These are phyloP conservation scores for Podaxis sp. DNA, from an alignment of 768 basidiomycete genomes.

Conservation along the genomic window DNA sequence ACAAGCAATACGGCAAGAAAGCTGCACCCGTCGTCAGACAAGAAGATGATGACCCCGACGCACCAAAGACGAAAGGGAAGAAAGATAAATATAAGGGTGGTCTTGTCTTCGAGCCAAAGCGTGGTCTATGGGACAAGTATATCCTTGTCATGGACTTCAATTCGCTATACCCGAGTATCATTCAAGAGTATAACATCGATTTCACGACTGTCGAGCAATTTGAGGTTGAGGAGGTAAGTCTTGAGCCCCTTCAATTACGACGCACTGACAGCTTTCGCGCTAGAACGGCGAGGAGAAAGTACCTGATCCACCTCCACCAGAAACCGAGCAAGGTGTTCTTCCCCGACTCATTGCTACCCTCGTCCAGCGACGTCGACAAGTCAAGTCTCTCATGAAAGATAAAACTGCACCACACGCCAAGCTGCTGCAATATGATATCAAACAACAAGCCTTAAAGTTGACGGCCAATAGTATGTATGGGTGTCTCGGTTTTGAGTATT, in stretches of 20 bases:
- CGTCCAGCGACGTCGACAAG: conserved; percentile 84
- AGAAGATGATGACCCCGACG: conserved; percentile 42
- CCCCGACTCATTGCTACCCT: conserved; percentile 97
- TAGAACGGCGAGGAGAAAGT: conserved; percentile 75
- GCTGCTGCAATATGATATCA: conserved; percentile 93
- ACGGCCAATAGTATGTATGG: conserved; percentile 99
- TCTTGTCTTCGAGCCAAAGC: conserved; percentile 94
- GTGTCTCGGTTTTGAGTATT: conserved; percentile 96
- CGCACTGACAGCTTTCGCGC: conserved; percentile 3
- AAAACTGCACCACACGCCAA: conserved; percentile 68
- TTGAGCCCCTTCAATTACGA: neutral
- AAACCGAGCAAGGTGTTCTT: conserved; percentile 81
- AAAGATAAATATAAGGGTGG: conserved; percentile 99
- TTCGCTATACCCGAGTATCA: conserved; percentile 97
- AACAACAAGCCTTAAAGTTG: conserved; percentile 94
- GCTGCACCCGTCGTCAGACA: conserved; percentile 44
- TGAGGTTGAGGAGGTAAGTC: conserved; percentile 54
- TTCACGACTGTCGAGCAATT: conserved; percentile 90
- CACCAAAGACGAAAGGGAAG: conserved; percentile 62
- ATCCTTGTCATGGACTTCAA: conserved; percentile 99
- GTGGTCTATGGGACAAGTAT: conserved; percentile 94
- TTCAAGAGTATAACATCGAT: conserved; percentile 99
- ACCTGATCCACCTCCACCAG: conserved; percentile 79
- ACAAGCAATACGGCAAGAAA: conserved; percentile 88
- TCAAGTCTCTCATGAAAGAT: conserved; percentile 95